Base-by-base conservation (phyloP, 2,329 filamentous ascomycete species). In the Hypoxylon sp. region DNA sequence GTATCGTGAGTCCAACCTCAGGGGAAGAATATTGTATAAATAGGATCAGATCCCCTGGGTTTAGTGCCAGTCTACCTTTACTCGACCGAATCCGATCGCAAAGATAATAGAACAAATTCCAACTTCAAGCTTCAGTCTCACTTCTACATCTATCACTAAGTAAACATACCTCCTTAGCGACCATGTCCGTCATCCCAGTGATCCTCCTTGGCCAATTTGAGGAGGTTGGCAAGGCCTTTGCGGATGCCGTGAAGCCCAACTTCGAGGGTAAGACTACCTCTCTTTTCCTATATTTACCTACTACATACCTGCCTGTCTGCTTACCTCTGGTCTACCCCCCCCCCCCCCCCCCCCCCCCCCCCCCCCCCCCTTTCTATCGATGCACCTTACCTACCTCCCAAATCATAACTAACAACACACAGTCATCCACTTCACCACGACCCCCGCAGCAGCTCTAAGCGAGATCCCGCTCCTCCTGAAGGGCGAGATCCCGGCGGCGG, bases 181-280 rank as follows among this genome's bases (percentile, higher is more conserved):
- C 9, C 30, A 54, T 53, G 53, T 42, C 54, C 8, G 32, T 40
- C 7, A 59, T 36, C 25, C 38, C 51, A 2, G 13, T 60, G 4
- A 51, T 59, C 29, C 48, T 60, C 27, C 44, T 36, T n/a, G 57
- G 55, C 23, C 38, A 60, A 25, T 56, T 17, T 29, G 51, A 58
- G 40, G 37, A 50, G 30, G 31, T 48, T 8, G 49, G 51, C 15
- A 45, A 50, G 36, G 21, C 40, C 19, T 56, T 60, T 31, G 41
- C 34, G 35, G 48, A 58, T 16, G 51, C 48, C 6, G 8, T 59
- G 2, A 29, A 53, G 48, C 57, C 57, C 7, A 42, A 56, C 32
- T 58, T 51, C n/a, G 51, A 60, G 26, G 54, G 57, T 60, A 45
- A 27, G 12, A 19, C 23, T 16, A 20, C 12, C 20, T 12, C 23